Conservation (phyloP, 768 basidiomycete genomes). For the Lactarius deliciosus region DNA sequence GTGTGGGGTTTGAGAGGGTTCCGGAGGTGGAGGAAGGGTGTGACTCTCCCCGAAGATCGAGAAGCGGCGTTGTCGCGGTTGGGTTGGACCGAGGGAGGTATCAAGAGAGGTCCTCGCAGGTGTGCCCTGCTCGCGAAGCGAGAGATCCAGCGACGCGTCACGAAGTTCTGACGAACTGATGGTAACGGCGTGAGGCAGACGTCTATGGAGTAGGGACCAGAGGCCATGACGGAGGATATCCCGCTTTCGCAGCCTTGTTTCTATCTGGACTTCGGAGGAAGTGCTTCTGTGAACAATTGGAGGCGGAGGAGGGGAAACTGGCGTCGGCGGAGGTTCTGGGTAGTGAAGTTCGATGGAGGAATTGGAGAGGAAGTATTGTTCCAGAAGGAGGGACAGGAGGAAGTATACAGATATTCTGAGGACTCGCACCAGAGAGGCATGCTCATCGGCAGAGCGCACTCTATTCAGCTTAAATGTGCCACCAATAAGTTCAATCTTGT, state of each 20-base stretch:
- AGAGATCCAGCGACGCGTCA: conserved; percentile 45
- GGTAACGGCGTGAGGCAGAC: conserved; percentile 37
- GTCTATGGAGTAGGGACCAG: conserved; percentile 41
- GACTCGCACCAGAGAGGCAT: conserved; percentile 45
- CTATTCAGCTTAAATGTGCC: conserved; percentile 61
- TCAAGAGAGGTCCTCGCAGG: conserved; percentile 35
- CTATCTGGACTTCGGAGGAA: conserved; percentile 26
- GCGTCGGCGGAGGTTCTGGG: conserved; percentile 38
- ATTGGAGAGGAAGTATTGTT: conserved; percentile 56
- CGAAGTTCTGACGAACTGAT: conserved; percentile 34
- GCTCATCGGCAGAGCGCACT: conserved; percentile 42
- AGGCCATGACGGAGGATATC: conserved; percentile 34
- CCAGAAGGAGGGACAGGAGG: conserved; percentile 58
- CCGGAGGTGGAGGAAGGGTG: conserved; percentile 6
- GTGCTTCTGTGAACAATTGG: conserved; percentile 23
- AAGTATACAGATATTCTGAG: conserved; percentile 54
- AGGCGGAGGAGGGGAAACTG: conserved; percentile 10
- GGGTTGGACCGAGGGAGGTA: conserved; percentile 26
- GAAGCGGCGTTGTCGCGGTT: conserved; percentile 24
- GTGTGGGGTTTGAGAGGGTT: conserved; percentile 1
- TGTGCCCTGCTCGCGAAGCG: conserved; percentile 24
- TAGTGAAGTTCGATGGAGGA: conserved; percentile 50
- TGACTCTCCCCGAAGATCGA: conserved; percentile 28
- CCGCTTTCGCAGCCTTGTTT: conserved; percentile 25
- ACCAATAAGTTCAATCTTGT: conserved; percentile 48